Base-by-base conservation (phyloP, 768 basidiomycete species). In the Antrodiella citrinella region DNA sequence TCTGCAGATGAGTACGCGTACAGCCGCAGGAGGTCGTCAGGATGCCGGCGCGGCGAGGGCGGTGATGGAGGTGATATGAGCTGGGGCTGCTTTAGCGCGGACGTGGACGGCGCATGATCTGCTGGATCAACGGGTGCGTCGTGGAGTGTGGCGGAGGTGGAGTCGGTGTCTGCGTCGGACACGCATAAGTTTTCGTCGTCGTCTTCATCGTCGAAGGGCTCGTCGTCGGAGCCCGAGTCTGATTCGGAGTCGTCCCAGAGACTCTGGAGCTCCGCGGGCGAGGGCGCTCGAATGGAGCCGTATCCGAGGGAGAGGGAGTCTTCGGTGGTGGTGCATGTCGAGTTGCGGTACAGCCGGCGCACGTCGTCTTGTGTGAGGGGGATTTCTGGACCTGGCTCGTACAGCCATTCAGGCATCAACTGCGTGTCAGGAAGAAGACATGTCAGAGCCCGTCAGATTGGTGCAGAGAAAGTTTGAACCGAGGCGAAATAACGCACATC, bases 1-100 rank as follows among this genome's bases (percentile, higher is more conserved):
- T 43, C 41, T 19, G 41, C 21, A 43, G n/a, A 43, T 43, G 41
- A 43, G 41, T 43, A 43, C n/a, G 41, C 21, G 41, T 43, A 43
- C 18, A 43, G 15, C 41, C n/a, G 7, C 21, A 43, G 41, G 7
- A 19, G 7, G 41, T n/a, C n/a, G 15, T 19, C 19, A 18, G 41
- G 18, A 22, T 43, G 41, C 7, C 41, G 15, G 41, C 41, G 15
- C 7, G 18, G 21, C 5, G 41, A n/a, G 41, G 41, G 41, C 41
- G 41, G 15, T 43, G 41, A 22, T 18, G 41, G 41, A 9, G 15
- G 41, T 43, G 41, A 43, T n/a, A 19, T 7, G 5, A 18, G 41
- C 18, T 43, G 41, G 35, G 35, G n/a, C 15, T 35, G 30, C 15
- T 35, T 35, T 7, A 15, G 15, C 30, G 30, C 30, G 30, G 30